Base-by-base conservation (phyloP, 1,139 yeast species). In the Candida tropicalis region DNA sequence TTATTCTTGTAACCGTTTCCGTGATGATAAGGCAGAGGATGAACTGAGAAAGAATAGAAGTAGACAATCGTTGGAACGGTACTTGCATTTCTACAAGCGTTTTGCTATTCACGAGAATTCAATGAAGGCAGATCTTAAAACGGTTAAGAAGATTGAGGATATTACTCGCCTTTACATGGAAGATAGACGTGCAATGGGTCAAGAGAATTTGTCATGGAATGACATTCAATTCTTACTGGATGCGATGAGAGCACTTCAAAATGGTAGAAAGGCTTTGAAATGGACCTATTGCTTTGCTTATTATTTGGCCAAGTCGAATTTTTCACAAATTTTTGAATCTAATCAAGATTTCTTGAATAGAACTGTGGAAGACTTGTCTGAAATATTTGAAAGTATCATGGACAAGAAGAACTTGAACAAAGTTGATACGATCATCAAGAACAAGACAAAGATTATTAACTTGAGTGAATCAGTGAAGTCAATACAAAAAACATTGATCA, bases 221-320 rank as follows among this genome's bases (percentile, higher is more conserved):
- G 97, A 91, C 56, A 86, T 90, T 1, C 95, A 88, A 57, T 91
- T 87, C 58, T 72, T 90, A 41, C 78, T 83, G 7, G 95, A 86
- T 48, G 82, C 93, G 38, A 83, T 86, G 44, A 73, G 75, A 38
- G 76, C 79, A 1, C 66, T 90, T 43, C 72, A 84, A 29, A 77
- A 75, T 44, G 88, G 96, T 2, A 73, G 98, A 45, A 82, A 82
- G 39, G 81, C 91, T 2, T 69, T 93, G 41, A 87, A 89, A 65
- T 93, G 98, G 98, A 83, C 97, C 0, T 91, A 88, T 63, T 90
- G 91, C 5, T 79, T 89, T 59, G 84, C 89, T 2, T 93, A 68
- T 57, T 88, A 84, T 59, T 70, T 89, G 33, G 73, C 73, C 34
- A 67, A 66, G 28, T 67, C 73, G 35, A 70, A 77, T 46, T 70